Conservation (phyloP, 306 rosid species). For the Morella rubra region DNA sequence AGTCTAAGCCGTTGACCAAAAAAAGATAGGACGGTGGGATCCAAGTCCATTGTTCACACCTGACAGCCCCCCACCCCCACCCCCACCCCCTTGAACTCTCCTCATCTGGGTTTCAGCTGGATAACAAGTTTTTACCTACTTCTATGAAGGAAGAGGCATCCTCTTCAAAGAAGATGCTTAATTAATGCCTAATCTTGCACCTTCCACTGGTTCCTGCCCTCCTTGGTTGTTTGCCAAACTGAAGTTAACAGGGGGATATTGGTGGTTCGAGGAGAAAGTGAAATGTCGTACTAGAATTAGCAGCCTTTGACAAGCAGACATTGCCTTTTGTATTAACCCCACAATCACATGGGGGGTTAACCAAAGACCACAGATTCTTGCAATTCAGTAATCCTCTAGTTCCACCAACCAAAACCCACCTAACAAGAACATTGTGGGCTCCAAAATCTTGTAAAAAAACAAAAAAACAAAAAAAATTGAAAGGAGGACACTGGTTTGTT, state of each 20-base stretch:
- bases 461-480: too few species aligned
- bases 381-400: slow-evolving; percentile 1
- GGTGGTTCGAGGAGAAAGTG: background rate
- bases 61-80: too few species aligned
- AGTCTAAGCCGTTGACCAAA: too few species aligned
- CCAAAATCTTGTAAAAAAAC: slow-evolving; percentile 12
- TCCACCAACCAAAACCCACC: slow-evolving; percentile 18
- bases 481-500: slow-evolving; percentile 10
- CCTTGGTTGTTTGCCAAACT: slow-evolving; percentile 11
- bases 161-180: too few species aligned
- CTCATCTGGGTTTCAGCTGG: too few species aligned
- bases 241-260: background rate
- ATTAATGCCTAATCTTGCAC: too few species aligned
- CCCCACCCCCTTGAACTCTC: too few species aligned
- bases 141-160: too few species aligned
- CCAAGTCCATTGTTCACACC: too few species aligned
- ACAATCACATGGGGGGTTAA: slow-evolving; percentile 27
- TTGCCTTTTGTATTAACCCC: slow-evolving; percentile 15
- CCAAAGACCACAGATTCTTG: slow-evolving; percentile 19
- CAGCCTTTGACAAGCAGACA: background rate
- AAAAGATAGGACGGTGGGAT: too few species aligned
- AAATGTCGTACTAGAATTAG: background rate
- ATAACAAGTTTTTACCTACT: too few species aligned
- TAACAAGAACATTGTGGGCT: slow-evolving; percentile 2
- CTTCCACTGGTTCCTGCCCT: background rate